Evolutionary conservation across 305 asterid species (phyloP), one percentile per base, ranked within the genome.

Genomic region (Fraxinus greggii): DNA sequence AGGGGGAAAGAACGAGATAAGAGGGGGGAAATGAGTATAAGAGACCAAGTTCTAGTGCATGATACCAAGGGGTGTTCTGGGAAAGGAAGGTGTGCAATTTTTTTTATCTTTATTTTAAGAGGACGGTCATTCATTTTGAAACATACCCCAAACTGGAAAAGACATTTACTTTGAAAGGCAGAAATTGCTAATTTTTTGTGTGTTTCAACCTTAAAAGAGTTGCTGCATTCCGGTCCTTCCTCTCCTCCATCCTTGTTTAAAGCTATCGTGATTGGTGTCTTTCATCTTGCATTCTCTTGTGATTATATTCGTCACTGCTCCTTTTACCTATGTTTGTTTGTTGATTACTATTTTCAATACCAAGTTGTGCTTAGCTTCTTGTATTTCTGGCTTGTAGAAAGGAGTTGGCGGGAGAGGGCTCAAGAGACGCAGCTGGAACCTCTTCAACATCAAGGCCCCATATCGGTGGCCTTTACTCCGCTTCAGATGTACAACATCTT

Each of bases 401-500:
- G 79, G 97, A 97, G 35, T 80, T 92, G 92, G 84, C 61, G 77
- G 87, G 81, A 79, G 89, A 86, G 76, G 94, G 89, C 82, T 38
- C 91, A 45, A 92, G 89, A 81, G 93, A 88, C 24, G 87, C 89
- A 40, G 81, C 85, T 78, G 97, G 95, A 79, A 90, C 78, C 86
- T 84, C 97, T 84, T 90, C 94, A 59, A 78, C 86, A 69, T 85
- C 84, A 28, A 89, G 89, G 86, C 92, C 98, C 76, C 91, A 90
- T 78, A 83, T 93, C 75, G 97, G 97, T 81, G 98, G 98, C 84
- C 89, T 97, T 81, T 94, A 91, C 90, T 90, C 95, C 54, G 76
- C 92, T 15, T 89, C 94, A 78, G 96, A 93, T 90, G 95, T 89
- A 91, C 97, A 89, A 88, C 92, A 97, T 81, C 87, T 94, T 88